Base-by-base conservation (phyloP, 768 basidiomycete genomes). In the Trametes cinnabarina region DNA sequence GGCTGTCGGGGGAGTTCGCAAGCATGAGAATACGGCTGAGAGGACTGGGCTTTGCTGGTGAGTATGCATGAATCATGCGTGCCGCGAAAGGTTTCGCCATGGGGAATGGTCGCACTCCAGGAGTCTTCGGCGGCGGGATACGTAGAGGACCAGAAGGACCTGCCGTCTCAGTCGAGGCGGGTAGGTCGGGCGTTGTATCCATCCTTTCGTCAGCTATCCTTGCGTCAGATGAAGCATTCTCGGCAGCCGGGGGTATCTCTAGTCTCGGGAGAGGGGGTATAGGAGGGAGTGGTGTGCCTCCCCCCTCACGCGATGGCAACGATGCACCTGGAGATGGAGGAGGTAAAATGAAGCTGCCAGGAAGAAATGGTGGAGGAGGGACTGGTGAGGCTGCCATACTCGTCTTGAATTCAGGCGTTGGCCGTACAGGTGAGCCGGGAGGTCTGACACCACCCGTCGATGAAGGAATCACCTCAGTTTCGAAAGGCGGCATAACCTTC, bases 41-140 rank as follows among this genome's bases (percentile, higher is more conserved):
- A 2, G 90, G 90, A 61, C 88, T 91, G 0, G 91, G 90, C 68
- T 84, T 86, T 2, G 77, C 85, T 26, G 90, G 90, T 0, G 91
- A 92, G 61, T 92, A 93, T 0, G 90, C 88, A 61, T 93, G 90
- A 4, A 82, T 77, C 85, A 90, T 88, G 54, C 79, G 83, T 52
- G 77, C 72, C 2, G 82, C 85, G 47, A 86, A 74, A 11, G 90
- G 88, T 65, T 88, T 91, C 2, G 88, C 87, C 43, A 86, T 73
- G 0, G 87, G 87, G 73, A 87, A 90, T 1, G 81, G 76, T 25
- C 71, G 74, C n/a, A 63, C 60, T 7, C 70, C 60, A 17, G 73
- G 71, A 12, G 76, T 67, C 28, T 72, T n/a, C 71, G 66, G 65
- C 17, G 59, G 46, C 17, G 43, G 22, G 3, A 22, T 34, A 3